Evolutionary conservation across 257 asterid genomes (phyloP).

Genomic region (Fraxinus anomala): DNA sequence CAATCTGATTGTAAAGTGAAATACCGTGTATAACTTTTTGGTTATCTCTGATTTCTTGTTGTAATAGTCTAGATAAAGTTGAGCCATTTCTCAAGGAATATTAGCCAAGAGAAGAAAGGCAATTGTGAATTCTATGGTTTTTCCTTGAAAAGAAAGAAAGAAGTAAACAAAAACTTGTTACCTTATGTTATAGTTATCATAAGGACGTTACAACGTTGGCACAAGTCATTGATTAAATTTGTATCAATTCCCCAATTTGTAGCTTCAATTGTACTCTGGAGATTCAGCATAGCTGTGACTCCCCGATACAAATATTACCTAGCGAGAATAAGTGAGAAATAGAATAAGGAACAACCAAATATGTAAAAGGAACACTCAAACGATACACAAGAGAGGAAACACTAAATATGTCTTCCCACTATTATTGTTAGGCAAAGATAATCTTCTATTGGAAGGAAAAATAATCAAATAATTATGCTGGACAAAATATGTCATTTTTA

Average conservation of each 20-base stretch:
- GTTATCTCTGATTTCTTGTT: no score
- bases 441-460: neutral
- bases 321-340: slow-evolving; percentile 32
- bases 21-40: no score
- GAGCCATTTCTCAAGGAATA: neutral
- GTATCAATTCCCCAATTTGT: slow-evolving; percentile 87
- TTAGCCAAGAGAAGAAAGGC: neutral
- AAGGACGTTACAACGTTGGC: slow-evolving; percentile 73
- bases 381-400: slow-evolving; percentile 7
- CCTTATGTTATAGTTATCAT: slow-evolving; percentile 97
- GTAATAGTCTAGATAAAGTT: neutral
- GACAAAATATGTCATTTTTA: neutral
- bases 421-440: slow-evolving; percentile 1
- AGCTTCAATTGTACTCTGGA: slow-evolving; percentile 83
- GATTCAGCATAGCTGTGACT: slow-evolving; percentile 88
- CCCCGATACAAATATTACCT: slow-evolving; percentile 64
- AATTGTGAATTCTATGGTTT: slow-evolving; percentile 4
- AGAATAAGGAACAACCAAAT: slow-evolving; percentile 23
- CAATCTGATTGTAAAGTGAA: no score
- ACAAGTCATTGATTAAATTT: slow-evolving; percentile 64
- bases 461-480: neutral
- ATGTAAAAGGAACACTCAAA: slow-evolving; percentile 7
- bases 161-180: slow-evolving; percentile 25
- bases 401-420: neutral
- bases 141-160: slow-evolving; percentile 5